A percentile compares a stretch with the other conserved stretches of the same genome.
phyloP scores from a whole-genome alignment of 768 basidiomycete genomes.

The Tulasnella calospora region DNA sequence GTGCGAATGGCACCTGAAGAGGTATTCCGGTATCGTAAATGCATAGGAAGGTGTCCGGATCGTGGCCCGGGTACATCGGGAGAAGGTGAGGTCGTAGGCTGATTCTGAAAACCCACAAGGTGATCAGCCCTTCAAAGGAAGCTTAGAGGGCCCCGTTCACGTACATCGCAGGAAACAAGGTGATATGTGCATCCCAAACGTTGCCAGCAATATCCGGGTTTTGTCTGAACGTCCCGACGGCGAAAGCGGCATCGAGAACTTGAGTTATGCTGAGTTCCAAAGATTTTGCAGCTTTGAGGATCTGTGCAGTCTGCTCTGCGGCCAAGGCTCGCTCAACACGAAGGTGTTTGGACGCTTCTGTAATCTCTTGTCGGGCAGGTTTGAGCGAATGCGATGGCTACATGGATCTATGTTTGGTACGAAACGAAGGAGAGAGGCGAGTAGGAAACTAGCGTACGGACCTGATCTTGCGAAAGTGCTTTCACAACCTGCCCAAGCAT shows the following conservation, averaged over 20 bases:
- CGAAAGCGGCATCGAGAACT: constrained; percentile 17
- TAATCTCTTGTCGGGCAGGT: constrained; percentile 18
- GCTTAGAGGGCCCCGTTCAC: neutral
- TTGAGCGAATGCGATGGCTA: constrained; percentile 17
- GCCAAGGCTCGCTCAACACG: neutral
- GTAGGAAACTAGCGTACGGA: neutral
- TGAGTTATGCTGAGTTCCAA: constrained; percentile 14
- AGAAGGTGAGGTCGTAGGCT: neutral
- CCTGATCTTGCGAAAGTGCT: neutral
- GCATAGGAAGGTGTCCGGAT: constrained; percentile 2
- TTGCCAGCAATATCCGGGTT: neutral
- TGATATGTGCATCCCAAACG: constrained; percentile 1
- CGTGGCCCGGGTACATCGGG: constrained; percentile 16
- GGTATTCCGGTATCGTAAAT: constrained; percentile 17
- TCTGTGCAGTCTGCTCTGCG: neutral
- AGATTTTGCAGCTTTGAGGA: neutral
- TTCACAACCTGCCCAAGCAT: neutral
- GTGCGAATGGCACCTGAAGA: neutral
- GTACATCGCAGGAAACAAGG: constrained; percentile 16
- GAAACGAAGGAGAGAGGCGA: neutral
- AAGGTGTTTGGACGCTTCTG: neutral
- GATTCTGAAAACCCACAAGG: neutral
- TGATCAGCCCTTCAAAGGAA: neutral
- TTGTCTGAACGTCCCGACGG: constrained; percentile 8
- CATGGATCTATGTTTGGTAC: neutral